Conservation (phyloP, 2,329 filamentous ascomycete genomes). For the Calonectria pseudoreteaudii region DNA sequence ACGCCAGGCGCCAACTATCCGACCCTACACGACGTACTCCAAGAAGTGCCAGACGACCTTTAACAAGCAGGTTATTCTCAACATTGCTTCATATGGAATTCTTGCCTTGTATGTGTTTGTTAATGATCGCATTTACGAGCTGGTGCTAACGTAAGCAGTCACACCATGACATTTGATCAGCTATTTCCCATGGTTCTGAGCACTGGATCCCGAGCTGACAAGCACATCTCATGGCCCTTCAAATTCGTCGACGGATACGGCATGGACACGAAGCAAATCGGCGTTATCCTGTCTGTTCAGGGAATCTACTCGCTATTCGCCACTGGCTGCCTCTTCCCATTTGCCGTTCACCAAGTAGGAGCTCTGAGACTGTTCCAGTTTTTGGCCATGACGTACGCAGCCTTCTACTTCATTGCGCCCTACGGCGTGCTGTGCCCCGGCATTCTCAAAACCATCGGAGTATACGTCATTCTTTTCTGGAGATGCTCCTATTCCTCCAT, state of each 20-base stretch:
- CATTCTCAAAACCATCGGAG: constrained; percentile 75
- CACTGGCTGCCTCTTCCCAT: constrained; percentile 86
- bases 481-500: constrained; percentile 94
- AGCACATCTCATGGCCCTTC: constrained; percentile 77
- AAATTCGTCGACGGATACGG: constrained; percentile 90
- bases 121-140: neutral
- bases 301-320: constrained; percentile 90
- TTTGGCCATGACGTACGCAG: constrained; percentile 83
- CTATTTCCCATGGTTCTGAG: constrained; percentile 93
- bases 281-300: constrained; percentile 88
- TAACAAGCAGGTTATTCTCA: constrained; percentile 77
- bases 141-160: constrained; percentile 63
- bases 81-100: constrained; percentile 91
- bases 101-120: constrained; percentile 85
- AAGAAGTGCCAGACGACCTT: constrained; percentile 53
- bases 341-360: constrained; percentile 79
- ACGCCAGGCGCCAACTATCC: neutral
- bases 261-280: constrained; percentile 84
- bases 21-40: constrained; percentile 72
- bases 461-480: constrained; percentile 84
- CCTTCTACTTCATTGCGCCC: constrained; percentile 87
- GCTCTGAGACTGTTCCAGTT: constrained; percentile 85
- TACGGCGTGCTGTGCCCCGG: constrained; percentile 89
- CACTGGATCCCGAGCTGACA: constrained; percentile 65
- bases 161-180: constrained; percentile 97